A percentile compares a stretch with the other conserved stretches of the same genome.
These are phyloP conservation scores for Lichtheimia hyalospora DNA, from an alignment of 371 early-diverging fungal genomes.

Conservation along the genomic window DNA sequence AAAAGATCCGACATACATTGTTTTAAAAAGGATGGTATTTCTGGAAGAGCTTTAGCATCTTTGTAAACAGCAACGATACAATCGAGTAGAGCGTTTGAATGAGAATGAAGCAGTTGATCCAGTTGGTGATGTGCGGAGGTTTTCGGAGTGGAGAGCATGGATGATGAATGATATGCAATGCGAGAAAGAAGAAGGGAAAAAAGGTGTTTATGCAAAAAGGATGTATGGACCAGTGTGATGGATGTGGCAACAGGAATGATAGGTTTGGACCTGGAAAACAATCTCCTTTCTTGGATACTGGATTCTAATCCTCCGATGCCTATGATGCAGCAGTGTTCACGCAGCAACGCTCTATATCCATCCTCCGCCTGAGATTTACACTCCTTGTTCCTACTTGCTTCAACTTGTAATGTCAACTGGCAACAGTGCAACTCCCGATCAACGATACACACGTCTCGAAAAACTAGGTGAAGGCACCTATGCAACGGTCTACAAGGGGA, in stretches of 20 bases:
- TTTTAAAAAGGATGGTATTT: conserved; percentile 5
- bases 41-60: conserved; percentile 6
- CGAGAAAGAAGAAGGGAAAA: too few relatives aligned
- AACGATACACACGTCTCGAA: conserved; percentile 79
- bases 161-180: too few relatives aligned
- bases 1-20: conserved; percentile 13
- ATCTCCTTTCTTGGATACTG: conserved; percentile 17
- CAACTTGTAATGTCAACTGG: conserved; percentile 13
- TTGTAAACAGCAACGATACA: conserved; percentile 18
- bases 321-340: neutral
- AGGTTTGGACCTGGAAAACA: conserved; percentile 11
- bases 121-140: too few relatives aligned
- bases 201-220: too few relatives aligned
- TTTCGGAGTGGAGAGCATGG: too few relatives aligned
- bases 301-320: neutral
- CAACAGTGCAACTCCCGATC: conserved; percentile 28
- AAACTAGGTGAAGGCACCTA: conserved; percentile 99
- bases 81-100: conserved; percentile 15
- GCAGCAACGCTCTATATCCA: neutral
- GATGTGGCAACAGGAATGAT: too few relatives aligned
- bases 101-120: conserved; percentile 3
- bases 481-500: conserved; percentile 99
- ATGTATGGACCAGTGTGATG: too few relatives aligned
- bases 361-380: conserved; percentile 10
- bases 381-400: conserved; percentile 4